Conservation (phyloP, 352 stramenopile genomes). For the Pythium folliculosum region DNA sequence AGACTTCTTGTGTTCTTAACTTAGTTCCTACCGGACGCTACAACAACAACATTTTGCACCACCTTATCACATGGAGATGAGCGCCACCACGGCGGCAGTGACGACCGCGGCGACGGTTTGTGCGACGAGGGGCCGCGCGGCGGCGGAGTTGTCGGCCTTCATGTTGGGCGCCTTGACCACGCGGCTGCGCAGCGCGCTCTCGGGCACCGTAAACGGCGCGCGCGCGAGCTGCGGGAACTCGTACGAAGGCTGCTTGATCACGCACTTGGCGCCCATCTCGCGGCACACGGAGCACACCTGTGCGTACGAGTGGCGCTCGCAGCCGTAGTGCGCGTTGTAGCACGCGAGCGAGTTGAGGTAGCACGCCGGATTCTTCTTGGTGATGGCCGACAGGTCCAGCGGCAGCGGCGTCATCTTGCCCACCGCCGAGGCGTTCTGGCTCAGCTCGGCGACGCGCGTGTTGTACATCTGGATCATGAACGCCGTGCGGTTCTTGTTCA, state of each 20-base stretch:
- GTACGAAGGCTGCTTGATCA: conserved; percentile 38
- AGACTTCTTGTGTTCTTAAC: conserved; percentile 14
- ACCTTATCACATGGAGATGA: neutral
- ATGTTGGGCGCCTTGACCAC: conserved; percentile 34
- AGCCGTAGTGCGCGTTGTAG: conserved; percentile 55
- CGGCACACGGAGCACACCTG: conserved; percentile 66
- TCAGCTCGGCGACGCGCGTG: conserved; percentile 16
- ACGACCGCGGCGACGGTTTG: neutral
- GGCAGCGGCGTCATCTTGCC: conserved; percentile 50
- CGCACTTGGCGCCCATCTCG: conserved; percentile 38
- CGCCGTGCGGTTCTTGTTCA: conserved; percentile 52
- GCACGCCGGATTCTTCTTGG: conserved; percentile 55
- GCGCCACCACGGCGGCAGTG: neutral
- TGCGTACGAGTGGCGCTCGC: conserved; percentile 54
- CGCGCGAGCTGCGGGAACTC: conserved; percentile 45
- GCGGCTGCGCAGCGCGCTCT: conserved; percentile 41
- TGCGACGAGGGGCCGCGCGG: neutral
- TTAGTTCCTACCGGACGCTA: conserved; percentile 16
- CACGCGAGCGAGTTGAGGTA: conserved; percentile 59
- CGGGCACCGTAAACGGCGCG: conserved; percentile 27
- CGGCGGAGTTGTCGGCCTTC: conserved; percentile 32
- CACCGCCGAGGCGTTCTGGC: conserved; percentile 2
- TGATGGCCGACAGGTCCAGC: conserved; percentile 39
- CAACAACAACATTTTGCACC: neutral
- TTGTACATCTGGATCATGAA: conserved; percentile 66